Evolutionary conservation across 176 grass and related monocot genomes (phyloP).

Genomic region (Zoysia japonica): DNA sequence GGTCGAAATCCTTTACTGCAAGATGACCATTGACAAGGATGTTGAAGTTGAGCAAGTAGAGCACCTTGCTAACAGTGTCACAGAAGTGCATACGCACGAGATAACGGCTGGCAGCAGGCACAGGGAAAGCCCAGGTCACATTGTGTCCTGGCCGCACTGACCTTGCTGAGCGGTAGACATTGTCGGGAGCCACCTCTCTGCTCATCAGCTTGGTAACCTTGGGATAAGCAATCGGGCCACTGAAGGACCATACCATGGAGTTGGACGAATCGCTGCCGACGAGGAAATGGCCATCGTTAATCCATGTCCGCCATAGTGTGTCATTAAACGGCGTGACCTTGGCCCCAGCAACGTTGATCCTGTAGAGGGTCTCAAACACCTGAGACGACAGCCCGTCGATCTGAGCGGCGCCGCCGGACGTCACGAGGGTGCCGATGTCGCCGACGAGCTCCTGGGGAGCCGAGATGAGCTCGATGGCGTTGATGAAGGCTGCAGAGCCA

Average conservation of each 20-base stretch:
- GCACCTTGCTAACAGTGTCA: constrained; percentile 68
- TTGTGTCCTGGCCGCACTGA: constrained; percentile 52
- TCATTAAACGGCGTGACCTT: constrained; percentile 96
- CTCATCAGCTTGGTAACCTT: constrained; percentile 54
- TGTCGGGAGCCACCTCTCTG: constrained; percentile 74
- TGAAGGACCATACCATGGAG: constrained; percentile 42
- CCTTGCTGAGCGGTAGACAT: constrained; percentile 81
- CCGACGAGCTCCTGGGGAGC: constrained; percentile 74
- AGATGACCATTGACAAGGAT: constrained; percentile 77
- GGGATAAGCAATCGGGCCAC: constrained; percentile 79
- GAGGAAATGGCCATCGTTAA: constrained; percentile 57
- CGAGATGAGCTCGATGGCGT: constrained; percentile 88
- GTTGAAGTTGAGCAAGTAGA: constrained; percentile 75
- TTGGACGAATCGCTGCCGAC: constrained; percentile 41
- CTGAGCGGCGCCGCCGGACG: constrained; percentile 12
- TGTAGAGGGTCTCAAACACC: constrained; percentile 72
- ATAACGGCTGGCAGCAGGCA: constrained; percentile 60
- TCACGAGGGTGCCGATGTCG: constrained; percentile 61
- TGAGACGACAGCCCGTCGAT: constrained; percentile 63
- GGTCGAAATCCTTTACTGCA: constrained; percentile 69
- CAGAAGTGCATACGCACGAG: constrained; percentile 95
- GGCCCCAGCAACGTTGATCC: constrained; percentile 74
- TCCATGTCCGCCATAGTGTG: constrained; percentile 91
- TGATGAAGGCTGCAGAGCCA: constrained; percentile 69
- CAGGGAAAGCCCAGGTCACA: constrained; percentile 70